These are phyloP conservation scores for Haplosporangium gracile DNA, from an alignment of 192 early-diverging fungal species.

Conservation along the genomic window DNA sequence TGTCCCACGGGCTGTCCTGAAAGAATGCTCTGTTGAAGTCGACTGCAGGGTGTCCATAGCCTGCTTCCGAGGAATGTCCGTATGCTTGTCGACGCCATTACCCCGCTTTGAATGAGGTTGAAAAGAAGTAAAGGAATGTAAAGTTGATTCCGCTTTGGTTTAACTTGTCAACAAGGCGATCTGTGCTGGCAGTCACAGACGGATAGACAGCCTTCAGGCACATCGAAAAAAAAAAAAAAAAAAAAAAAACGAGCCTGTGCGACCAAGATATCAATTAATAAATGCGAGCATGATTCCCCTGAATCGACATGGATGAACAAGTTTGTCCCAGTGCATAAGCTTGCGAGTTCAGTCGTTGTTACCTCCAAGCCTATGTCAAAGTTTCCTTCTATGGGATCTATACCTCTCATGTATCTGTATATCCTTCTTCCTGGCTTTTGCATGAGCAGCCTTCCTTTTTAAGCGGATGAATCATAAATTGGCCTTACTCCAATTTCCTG, in stretches of 20 bases:
- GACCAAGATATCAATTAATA: too few relatives aligned
- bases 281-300: too few relatives aligned
- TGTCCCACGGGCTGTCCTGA: constrained; percentile 15
- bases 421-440: background rate
- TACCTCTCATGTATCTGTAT: background rate
- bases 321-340: too few relatives aligned
- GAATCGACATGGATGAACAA: too few relatives aligned
- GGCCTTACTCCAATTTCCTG: background rate
- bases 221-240: background rate
- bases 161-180: background rate
- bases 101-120: background rate
- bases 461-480: background rate
- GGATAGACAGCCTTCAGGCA: background rate
- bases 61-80: constrained; percentile 14
- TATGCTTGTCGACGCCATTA: constrained; percentile 12
- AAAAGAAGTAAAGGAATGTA: background rate
- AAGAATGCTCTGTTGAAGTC: background rate
- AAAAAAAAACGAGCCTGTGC: too few relatives aligned
- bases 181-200: background rate
- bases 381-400: background rate
- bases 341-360: too few relatives aligned
- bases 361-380: background rate
- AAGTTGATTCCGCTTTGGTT: background rate
- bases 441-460: background rate
- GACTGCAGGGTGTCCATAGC: constrained; percentile 11